Evolutionary conservation across 225 moss, liverwort and hornwort genomes (phyloP).

Genomic region (Anthoceros angustus): DNA sequence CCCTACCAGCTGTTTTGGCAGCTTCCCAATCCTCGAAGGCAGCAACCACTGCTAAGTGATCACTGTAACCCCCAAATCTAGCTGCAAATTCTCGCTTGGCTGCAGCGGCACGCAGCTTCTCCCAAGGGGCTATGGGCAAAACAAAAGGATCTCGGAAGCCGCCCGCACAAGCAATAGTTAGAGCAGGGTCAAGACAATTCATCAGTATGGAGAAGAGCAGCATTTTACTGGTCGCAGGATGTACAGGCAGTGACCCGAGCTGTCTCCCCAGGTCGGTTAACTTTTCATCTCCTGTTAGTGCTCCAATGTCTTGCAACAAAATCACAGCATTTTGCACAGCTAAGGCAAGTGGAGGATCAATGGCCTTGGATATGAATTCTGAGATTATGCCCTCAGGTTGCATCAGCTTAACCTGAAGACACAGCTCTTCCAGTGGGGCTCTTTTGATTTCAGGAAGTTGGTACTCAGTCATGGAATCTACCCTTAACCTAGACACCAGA

Average conservation of each 20-base stretch:
- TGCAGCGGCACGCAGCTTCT: constrained; percentile 74
- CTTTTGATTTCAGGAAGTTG: constrained; percentile 97
- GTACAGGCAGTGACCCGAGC: constrained; percentile 81
- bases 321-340: constrained; percentile 69
- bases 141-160: constrained; percentile 97
- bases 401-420: constrained; percentile 56
- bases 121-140: constrained; percentile 69
- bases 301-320: constrained; percentile 87
- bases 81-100: constrained; percentile 69
- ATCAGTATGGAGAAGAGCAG: constrained; percentile 77
- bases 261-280: constrained; percentile 92
- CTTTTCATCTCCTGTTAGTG: constrained; percentile 67
- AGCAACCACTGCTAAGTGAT: constrained; percentile 86
- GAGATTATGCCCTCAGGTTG: constrained; percentile 44
- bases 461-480: constrained; percentile 67
- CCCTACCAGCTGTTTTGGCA: constrained; percentile 40
- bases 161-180: constrained; percentile 88
- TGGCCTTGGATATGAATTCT: constrained; percentile 66
- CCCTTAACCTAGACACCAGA: constrained; percentile 74
- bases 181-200: constrained; percentile 84
- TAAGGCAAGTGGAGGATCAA: constrained; percentile 70
- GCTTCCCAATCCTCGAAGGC: constrained; percentile 80
- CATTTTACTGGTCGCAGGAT: constrained; percentile 98
- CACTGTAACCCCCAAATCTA: constrained; percentile 70
- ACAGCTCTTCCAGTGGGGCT: constrained; percentile 90